Evolutionary conservation across 2,329 filamentous ascomycete species (phyloP), one percentile per base, ranked within the genome.

Genomic region (Didymella sp.): DNA sequence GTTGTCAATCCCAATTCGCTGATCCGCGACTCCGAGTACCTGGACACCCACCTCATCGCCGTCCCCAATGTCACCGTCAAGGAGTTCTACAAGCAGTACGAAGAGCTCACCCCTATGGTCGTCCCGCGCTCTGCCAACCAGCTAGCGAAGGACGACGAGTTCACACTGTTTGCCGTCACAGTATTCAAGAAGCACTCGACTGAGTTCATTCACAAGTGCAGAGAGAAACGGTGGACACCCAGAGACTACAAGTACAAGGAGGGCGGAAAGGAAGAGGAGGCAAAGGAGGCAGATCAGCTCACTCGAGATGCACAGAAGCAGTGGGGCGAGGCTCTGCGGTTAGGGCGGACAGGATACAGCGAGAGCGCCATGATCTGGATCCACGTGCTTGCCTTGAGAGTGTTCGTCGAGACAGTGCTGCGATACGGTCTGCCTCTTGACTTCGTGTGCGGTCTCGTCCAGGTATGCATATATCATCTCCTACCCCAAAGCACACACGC

Each of bases 321-420:
- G 2, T 96, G 92, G 87, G 92, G 92, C 11, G 94, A 99, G 79
- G 92, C 93, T 3, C 77, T 99, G 71, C 85, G 92, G 63, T 83
- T 97, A 68, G 91, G 89, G 13, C 84, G 93, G 61, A 96, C 92
- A n/a, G 92, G 92, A 15, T 99, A 95, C 87, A 94, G 92, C 73
- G 95, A 99, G 79, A 89, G 89, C 61, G 92, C 96, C 64, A 96
- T 96, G 91, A 89, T 94, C 51, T 96, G 93, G 92, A 85, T 96
- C 46, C 95, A 99, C 73, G 90, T 96, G 25, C 82, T 98, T 71
- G 90, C 93, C 6, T 79, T 99, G 69, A 84, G 95, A 51, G 93
- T 98, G 19, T 99, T 98, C 77, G 95, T 99, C 19, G 95, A 99
- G 83, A 96, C 93, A 5, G 95, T 99, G n/a, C 81, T 99, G 72